Conservation (phyloP, 2,329 filamentous ascomycete species). For the Paecilomyces sp. region DNA sequence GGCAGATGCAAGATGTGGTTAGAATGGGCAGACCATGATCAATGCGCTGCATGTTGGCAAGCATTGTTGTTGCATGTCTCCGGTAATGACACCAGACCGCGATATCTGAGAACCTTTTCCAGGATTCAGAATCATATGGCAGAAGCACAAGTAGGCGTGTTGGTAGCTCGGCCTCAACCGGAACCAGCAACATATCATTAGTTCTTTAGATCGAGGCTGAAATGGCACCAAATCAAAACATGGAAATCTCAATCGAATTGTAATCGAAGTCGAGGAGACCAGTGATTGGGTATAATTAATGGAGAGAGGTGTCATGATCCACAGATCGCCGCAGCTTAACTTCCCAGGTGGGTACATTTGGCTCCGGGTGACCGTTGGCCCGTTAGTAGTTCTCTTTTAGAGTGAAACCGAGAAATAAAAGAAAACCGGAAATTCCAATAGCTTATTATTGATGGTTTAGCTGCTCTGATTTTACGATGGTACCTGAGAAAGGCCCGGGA, state of each 20-base stretch:
- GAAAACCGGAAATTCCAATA: background rate
- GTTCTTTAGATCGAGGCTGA: background rate
- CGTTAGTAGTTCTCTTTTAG: background rate
- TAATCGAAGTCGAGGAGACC: background rate
- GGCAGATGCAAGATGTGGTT: background rate
- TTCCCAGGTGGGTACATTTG: background rate
- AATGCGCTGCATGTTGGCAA: background rate
- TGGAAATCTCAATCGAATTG: background rate
- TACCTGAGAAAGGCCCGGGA: background rate
- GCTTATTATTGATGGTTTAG: background rate
- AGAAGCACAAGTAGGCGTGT: background rate
- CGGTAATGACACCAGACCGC: background rate
- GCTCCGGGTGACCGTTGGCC: background rate
- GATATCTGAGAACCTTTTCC: background rate
- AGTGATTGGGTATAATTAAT: background rate
- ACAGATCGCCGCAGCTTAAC: background rate
- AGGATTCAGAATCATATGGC: background rate
- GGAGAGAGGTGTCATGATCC: background rate
- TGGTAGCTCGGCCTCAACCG: background rate
- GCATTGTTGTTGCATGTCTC: background rate
- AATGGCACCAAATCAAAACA: background rate
- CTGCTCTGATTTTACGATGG: background rate
- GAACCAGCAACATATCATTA: background rate
- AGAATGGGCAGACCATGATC: background rate
- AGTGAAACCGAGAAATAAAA: background rate